Percentiles rank a stretch among this genome's conserved stretches.
Evolutionary conservation across 2,329 filamentous ascomycete genomes (phyloP).

Genomic region (Cadophora luteo-olivacea): DNA sequence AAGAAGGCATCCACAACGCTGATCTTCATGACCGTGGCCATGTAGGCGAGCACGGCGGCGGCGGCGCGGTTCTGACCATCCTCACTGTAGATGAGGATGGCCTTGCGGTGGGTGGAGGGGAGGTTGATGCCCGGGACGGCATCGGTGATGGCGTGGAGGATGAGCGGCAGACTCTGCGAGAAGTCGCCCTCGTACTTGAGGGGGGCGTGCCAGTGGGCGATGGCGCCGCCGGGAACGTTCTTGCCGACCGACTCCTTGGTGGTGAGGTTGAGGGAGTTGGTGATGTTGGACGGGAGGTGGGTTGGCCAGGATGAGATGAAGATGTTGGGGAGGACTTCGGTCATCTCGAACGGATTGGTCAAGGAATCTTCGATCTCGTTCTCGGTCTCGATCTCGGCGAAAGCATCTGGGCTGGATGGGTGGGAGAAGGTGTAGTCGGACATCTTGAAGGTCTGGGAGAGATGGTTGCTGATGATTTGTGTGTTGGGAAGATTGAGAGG

Average conservation of each 20-base stretch:
- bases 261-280: neutral
- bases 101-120: neutral
- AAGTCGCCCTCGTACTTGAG: neutral
- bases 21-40: neutral
- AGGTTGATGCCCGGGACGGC: neutral
- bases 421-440: no score
- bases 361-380: neutral
- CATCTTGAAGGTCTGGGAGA: no score
- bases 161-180: neutral
- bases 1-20: constrained; percentile 5
- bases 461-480: no score
- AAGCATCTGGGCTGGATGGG: neutral
- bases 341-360: neutral
- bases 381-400: neutral
- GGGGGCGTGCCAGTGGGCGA: neutral
- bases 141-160: neutral
- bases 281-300: constrained; percentile 2
- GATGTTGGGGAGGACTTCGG: neutral
- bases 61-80: neutral
- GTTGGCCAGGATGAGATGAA: constrained; percentile 11
- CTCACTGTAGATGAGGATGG: constrained; percentile 14
- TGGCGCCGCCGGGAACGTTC: neutral
- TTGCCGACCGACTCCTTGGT: neutral
- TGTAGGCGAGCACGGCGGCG: neutral
- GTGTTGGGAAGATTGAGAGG: no score